Evolutionary conservation across 148 eudicot genomes (phyloP).

Genomic region (Cornus kousa): DNA sequence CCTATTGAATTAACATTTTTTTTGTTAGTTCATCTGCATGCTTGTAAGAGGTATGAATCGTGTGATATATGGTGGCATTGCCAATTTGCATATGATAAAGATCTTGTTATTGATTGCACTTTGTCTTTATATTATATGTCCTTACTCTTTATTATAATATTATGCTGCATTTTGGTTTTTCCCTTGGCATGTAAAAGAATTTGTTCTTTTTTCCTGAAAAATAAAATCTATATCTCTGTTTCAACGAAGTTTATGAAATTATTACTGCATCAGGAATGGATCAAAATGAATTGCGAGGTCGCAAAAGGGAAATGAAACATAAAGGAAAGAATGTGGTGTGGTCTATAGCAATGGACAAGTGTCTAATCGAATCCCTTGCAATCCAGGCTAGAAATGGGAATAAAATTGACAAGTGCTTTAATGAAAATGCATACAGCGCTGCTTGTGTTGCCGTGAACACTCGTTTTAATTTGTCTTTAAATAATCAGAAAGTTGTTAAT

Average conservation of each 20-base stretch:
- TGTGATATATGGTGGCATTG: too few species aligned
- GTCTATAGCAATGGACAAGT: conserved; percentile 23
- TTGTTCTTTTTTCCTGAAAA: too few species aligned
- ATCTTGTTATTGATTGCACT: too few species aligned
- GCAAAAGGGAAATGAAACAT: conserved; percentile 17
- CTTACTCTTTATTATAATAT: too few species aligned
- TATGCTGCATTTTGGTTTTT: background rate
- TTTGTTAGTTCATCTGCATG: too few species aligned
- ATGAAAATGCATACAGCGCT: conserved; percentile 18
- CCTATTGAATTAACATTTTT: too few species aligned
- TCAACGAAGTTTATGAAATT: background rate
- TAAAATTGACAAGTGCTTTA: conserved; percentile 22
- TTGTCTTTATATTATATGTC: background rate
- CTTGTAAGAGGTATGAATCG: too few species aligned
- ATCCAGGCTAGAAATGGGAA: conserved; percentile 23
- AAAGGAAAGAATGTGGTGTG: conserved; percentile 21
- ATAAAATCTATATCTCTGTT: background rate
- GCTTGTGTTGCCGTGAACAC: conserved; percentile 21
- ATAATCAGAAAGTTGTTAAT: conserved; percentile 20
- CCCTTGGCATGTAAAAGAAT: background rate
- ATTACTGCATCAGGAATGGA: conserved; percentile 5
- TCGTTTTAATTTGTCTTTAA: conserved; percentile 18
- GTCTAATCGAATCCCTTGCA: conserved; percentile 16
- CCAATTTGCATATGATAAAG: too few species aligned
- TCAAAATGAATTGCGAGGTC: conserved; percentile 13